Evolutionary conservation across 2,329 filamentous ascomycete genomes (phyloP), one percentile per base, ranked within the genome.

Genomic region (Pseudopyrenochaeta lycopersici): DNA sequence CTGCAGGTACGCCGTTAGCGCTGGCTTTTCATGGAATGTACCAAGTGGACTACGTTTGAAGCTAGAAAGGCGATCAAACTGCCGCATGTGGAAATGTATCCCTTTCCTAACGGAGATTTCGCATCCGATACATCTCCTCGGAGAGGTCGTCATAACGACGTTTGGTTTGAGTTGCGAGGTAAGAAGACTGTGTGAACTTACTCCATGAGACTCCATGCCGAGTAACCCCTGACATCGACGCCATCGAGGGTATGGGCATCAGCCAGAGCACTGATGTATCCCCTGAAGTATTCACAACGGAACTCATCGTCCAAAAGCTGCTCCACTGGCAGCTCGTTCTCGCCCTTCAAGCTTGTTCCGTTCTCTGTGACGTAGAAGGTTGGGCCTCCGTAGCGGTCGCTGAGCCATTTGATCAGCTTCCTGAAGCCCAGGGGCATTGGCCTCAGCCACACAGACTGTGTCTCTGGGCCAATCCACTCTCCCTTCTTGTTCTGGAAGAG

Each of bases 301-400:
- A 96, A 94, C 63, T 92, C 88, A 73, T 96, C 92, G 54, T 94
- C 80, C 41, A 96, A 79, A 54, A 95, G 87, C 77, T 90, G 67
- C 57, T 91, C 87, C 20, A 85, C 75, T 1, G 87, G 78, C 70
- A 94, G 78, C 58, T 93, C 88, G 70, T 91, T 93, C 80, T 96
- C 92, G 42, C 88, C 89, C 77, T 92, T 91, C 72, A 96, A 77
- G 66, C 88, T 91, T 3, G 91, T 96, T 35, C 92, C 92, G 75
- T 93, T 96, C 81, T 96, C 92, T 0, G 92, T 96, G 49, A 95
- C 89, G 74, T 92, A 94, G 77, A 96, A 93, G 69, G 85, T 87
- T 32, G 92, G 91, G 63, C 84, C 80, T 32, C 82, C 83, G 76
- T 96, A 96, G 20, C 92, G 85, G 71, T 90, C 87, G 71, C 86